These are phyloP conservation scores for Pezicula neosporulosa DNA, from an alignment of 2,329 filamentous ascomycete genomes.

Conservation along the genomic window DNA sequence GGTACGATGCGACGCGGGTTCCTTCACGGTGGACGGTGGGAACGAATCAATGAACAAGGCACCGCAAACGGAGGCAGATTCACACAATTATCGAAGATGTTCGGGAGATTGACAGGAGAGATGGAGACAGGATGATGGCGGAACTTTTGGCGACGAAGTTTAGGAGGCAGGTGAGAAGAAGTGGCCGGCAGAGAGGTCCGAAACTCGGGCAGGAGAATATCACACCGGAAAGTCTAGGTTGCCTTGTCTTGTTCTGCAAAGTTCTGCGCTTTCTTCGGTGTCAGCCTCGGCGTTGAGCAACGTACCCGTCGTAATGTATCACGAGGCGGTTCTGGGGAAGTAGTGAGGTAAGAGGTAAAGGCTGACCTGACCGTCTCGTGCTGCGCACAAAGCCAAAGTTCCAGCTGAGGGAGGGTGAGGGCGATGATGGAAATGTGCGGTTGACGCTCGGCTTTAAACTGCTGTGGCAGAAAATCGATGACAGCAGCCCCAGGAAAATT, in stretches of 20 bases:
- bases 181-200: slow-evolving; percentile 9
- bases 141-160: neutral
- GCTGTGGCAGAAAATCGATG: neutral
- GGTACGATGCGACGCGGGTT: slow-evolving; percentile 10
- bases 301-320: neutral
- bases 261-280: slow-evolving; percentile 2
- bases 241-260: slow-evolving; percentile 10
- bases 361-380: too few species aligned
- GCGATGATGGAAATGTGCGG: neutral
- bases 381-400: too few species aligned
- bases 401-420: neutral
- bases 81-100: neutral
- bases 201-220: slow-evolving; percentile 13
- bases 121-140: slow-evolving; percentile 1
- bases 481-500: slow-evolving; percentile 1
- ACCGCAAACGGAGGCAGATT: neutral
- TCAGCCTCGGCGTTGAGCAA: slow-evolving; percentile 7
- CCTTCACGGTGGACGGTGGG: neutral
- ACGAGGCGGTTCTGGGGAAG: neutral
- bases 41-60: slow-evolving; percentile 2
- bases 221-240: slow-evolving; percentile 2
- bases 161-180: neutral
- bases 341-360: neutral
- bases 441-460: neutral
- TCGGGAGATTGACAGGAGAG: neutral